phyloP scores from a whole-genome alignment of 2,329 filamentous ascomycete species.

The Plenodomus lindquistii region DNA sequence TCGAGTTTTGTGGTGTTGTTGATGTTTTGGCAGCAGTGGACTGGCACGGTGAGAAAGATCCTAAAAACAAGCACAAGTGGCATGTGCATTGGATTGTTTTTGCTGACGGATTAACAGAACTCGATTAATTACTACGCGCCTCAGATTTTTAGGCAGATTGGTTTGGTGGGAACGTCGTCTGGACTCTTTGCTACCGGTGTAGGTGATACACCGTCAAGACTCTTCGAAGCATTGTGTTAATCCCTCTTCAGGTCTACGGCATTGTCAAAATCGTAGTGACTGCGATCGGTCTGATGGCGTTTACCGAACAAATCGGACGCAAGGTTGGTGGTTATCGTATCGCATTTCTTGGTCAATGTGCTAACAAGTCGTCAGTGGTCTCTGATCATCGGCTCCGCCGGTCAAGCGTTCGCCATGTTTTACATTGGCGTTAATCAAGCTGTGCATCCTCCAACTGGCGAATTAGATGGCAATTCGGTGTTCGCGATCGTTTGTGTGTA shows the following conservation, averaged over 20 bases:
- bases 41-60: conserved; percentile 23
- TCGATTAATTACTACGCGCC: conserved; percentile 50
- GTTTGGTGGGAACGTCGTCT: conserved; percentile 43
- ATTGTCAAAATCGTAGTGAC: conserved; percentile 53
- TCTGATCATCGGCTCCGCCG: conserved; percentile 47
- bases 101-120: conserved; percentile 4
- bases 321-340: conserved; percentile 26
- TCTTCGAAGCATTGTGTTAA: conserved; percentile 4
- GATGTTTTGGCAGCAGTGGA: conserved; percentile 52
- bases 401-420: conserved; percentile 51
- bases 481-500: conserved; percentile 59
- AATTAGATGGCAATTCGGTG: conserved; percentile 43
- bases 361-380: conserved; percentile 33
- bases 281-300: conserved; percentile 49
- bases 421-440: conserved; percentile 41
- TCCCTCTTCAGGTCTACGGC: conserved; percentile 44
- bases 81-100: not conserved
- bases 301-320: conserved; percentile 51
- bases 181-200: conserved; percentile 50
- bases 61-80: conserved; percentile 3
- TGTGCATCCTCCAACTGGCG: conserved; percentile 39
- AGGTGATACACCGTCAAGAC: not conserved
- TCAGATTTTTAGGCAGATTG: conserved; percentile 51
- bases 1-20: conserved; percentile 48
- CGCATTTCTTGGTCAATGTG: not conserved